A percentile compares a stretch with the other conserved stretches of the same genome.
Conservation (phyloP, 2,329 filamentous ascomycete species). For the Epichloe sibirici region DNA sequence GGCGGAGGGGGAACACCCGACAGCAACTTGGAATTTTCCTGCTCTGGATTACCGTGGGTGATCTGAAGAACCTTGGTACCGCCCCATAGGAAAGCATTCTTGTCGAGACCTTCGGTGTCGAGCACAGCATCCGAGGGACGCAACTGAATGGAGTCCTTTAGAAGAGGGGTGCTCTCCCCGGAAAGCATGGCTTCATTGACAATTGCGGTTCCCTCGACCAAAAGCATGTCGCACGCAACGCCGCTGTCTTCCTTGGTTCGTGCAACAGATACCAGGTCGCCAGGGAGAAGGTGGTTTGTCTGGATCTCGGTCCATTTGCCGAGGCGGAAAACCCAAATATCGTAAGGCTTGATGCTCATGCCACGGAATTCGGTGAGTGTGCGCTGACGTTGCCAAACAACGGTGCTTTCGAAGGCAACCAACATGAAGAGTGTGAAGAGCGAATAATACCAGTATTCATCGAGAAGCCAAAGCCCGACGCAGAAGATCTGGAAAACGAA, state of each 20-base stretch:
- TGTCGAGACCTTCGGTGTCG: conserved; percentile 85
- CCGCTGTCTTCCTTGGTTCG: conserved; percentile 95
- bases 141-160: conserved; percentile 92
- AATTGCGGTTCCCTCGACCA: conserved; percentile 90
- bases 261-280: conserved; percentile 82
- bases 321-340: conserved; percentile 79
- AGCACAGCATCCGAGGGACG: conserved; percentile 69
- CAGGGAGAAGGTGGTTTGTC: conserved; percentile 85
- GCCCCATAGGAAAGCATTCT: conserved; percentile 92
- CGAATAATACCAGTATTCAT: conserved; percentile 99
- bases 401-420: conserved; percentile 92
- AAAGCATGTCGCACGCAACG: conserved; percentile 91
- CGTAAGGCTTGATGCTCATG: conserved; percentile 99
- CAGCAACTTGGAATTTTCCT: conserved; percentile 56
- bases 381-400: conserved; percentile 96
- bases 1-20: conserved; percentile 76
- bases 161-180: conserved; percentile 92
- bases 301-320: conserved; percentile 79
- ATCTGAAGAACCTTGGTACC: conserved; percentile 96
- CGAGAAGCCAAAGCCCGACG: conserved; percentile 94
- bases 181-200: conserved; percentile 99
- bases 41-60: conserved; percentile 70
- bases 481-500: conserved; percentile 99
- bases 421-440: conserved; percentile 98
- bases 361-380: conserved; percentile 93